Base-by-base conservation (phyloP, 2,329 filamentous ascomycete species). In the Aspergillus pseudoglaucus region DNA sequence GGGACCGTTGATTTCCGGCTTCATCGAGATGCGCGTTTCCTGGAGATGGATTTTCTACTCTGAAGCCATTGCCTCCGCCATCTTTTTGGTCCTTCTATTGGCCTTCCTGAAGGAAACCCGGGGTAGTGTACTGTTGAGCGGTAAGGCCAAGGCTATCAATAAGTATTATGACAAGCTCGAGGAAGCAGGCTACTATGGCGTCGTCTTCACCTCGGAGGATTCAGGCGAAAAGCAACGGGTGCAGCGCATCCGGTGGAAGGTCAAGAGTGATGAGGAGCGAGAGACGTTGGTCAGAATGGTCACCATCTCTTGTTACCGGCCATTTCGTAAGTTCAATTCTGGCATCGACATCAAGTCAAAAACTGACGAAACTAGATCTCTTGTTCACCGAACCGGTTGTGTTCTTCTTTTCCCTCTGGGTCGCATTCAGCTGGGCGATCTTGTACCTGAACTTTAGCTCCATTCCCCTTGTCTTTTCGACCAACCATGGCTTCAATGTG, bases 21-120 rank as follows among this genome's bases (percentile, higher is more conserved):
- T 85, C 48, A 81, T 95, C 55, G 78, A 83, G 0, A 71, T 85
- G 44, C 73, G 80, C 42, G 73, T 79, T 2, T 75, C 68, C 3
- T 94, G 87, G 87, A 80, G 87, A 52, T 94, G 88, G 88, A 81
- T 89, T 0, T 93, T 93, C 64, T 93, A 88, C 78, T 74, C 89
- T 35, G 89, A 95, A 59, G 79, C 81, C 12, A 87, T 94, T 47
- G 68, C 78, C 15, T 80, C 82, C 48, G 81, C 75, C 0, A 62
- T 82, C 1, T 62, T 90, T 42, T 76, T 88, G 49, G 56, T 79
- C 2, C 69, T 81, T 1, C 75, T 93, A 14, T 72, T 79, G 3
- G 37, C 85, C 2, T 78, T 87, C 45, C 88, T 94, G 67, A 79
- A 81, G 37, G 89, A 95, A 66, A 94, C 87, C 9, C 75, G 90